Evolutionary conservation across 2,329 filamentous ascomycete genomes (phyloP), one percentile per base, ranked within the genome.

Genomic region (Plectosphaerella sp.): DNA sequence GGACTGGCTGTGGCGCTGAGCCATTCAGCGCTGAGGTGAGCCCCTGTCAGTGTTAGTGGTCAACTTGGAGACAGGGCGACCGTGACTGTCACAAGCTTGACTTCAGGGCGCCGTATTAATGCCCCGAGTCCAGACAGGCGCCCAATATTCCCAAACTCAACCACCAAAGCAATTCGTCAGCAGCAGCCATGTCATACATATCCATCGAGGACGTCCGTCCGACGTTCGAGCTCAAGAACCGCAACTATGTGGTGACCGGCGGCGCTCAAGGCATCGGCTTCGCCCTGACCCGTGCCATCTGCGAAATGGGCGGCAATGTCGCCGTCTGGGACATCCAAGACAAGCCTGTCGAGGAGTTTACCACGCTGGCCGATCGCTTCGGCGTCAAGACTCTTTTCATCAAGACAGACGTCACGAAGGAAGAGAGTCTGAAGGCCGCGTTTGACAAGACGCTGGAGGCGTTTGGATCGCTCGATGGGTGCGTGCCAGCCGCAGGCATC

Each of bases 301-400:
- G 64, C 39, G 68, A 73, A 25, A 67, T 71, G 62, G 71, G 68
- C 16, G 71, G 71, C 7, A 70, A 72, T 43, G 67, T 72, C 7
- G 67, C 67, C 2, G 64, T 72, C 5, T 50, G 68, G 48, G 70
- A 70, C 47, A 62, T 69, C 8, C 62, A 67, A 36, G 53, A 54
- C n/a, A 59, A 63, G 24, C 68, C 67, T 0, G 58, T 63, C 15
- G 54, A 59, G 1, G 66, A 67, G 33, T 67, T 68, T 28, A 33
- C 50, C 16, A 55, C 52, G 0, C 51, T 69, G 6, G 36, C 33
- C 15, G 15, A 15, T 7, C 14, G 16, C 14, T 39, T 39, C 37
- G 14, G 37, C 14, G 37, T 39, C 37, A 51, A 47, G 3, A 35
- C 49, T 10, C 10, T 51, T 9, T 51, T 46, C 43, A 60, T 69